Conservation (phyloP, 257 asterid genomes). For the Nicotiana sylvestris region DNA sequence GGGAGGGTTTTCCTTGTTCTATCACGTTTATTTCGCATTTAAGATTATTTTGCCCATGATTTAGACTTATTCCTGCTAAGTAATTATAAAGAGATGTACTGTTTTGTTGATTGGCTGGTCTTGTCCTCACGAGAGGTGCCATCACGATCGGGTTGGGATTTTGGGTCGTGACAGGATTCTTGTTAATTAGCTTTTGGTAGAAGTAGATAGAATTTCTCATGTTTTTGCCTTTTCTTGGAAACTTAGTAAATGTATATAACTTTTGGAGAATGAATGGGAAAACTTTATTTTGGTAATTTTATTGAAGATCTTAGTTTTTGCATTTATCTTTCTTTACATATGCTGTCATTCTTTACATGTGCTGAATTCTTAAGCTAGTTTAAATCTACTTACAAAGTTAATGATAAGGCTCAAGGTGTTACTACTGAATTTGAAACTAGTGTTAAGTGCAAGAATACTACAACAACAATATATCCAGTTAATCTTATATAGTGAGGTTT, state of each 20-base stretch:
- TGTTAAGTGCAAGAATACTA: constrained; percentile 20
- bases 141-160: too few species aligned
- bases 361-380: neutral
- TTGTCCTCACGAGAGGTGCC: too few species aligned
- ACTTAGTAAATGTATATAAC: constrained; percentile 45
- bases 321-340: too few species aligned
- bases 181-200: neutral
- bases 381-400: constrained; percentile 8
- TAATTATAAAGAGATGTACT: too few species aligned
- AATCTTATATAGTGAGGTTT: too few species aligned
- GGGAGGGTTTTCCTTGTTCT: too few species aligned
- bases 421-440: constrained; percentile 22
- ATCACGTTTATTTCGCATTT: too few species aligned
- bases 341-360: neutral
- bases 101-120: too few species aligned
- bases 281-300: neutral
- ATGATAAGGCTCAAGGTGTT: constrained; percentile 9
- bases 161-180: too few species aligned
- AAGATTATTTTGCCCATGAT: too few species aligned
- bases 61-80: too few species aligned
- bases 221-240: neutral
- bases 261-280: constrained; percentile 32
- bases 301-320: too few species aligned
- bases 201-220: neutral
- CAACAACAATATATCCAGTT: neutral